Evolutionary conservation across 1,139 yeast genomes (phyloP), one percentile per base, ranked within the genome.

Genomic region (Scheffersomyces illinoinensis): DNA sequence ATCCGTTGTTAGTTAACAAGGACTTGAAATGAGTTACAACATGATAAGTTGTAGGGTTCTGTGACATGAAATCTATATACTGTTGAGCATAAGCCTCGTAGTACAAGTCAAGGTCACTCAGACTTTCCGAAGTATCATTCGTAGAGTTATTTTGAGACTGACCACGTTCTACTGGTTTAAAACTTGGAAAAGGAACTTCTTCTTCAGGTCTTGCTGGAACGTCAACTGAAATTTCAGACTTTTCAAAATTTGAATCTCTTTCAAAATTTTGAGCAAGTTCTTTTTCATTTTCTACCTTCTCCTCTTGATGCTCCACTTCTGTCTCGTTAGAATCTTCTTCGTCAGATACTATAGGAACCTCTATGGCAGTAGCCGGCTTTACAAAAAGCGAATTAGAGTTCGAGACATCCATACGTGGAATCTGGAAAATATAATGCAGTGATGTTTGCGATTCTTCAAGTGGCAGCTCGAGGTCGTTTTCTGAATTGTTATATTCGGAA

Each of bases 31-130:
- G 68, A 17, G 67, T 61, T 12, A 78, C 71, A 20, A 75, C 80
- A 65, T 81, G 85, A 64, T 68, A 78, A 5, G 82, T 78, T 0
- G 84, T 79, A 18, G 84, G 84, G 59, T 74, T 75, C 14, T 66
- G 59, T 60, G 78, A 71, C 58, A 83, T 79, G 64, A 79, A 79
- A 33, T 68, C 67, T 55, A 80, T 71, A 63, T 77, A 80, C 12
- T 71, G 68, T 18, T 72, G 68, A 17, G 82, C 76, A 58, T 62
- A 66, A 1, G 57, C 57, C 20, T 63, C 65, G 59, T 64, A 68
- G 57, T 62, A 65, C 43, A 33, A 5, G 17, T 33, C 43, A 14
- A 33, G 43, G 47, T 53, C 53, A 5, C 18, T 17, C 18, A 20
- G 48, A 12, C 6, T 10, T 6, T 43, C 18, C n/a, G n/a, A 6